phyloP scores from a whole-genome alignment of 2,329 filamentous ascomycete species.

The Paracoccidioides lutzii region DNA sequence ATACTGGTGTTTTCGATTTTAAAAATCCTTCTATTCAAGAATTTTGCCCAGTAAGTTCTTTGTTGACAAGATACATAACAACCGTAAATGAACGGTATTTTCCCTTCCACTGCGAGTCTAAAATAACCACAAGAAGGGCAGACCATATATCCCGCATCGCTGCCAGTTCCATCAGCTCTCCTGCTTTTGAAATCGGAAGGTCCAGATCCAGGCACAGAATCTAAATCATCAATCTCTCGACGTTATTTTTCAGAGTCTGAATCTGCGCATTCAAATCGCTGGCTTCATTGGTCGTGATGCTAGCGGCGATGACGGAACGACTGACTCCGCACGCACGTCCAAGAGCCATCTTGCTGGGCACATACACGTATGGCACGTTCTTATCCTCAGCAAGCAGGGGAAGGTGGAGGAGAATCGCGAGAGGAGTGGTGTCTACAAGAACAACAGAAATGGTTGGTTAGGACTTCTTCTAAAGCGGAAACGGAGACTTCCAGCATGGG shows the following conservation, averaged over 20 bases:
- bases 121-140: too few species aligned
- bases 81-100: too few species aligned
- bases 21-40: too few species aligned
- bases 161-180: too few species aligned
- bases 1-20: too few species aligned
- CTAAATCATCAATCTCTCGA: slow-evolving; percentile 91
- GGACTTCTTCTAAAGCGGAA: background rate
- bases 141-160: too few species aligned
- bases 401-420: slow-evolving; percentile 79
- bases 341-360: slow-evolving; percentile 68
- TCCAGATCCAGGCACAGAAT: background rate
- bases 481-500: background rate
- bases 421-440: slow-evolving; percentile 58
- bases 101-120: too few species aligned
- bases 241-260: slow-evolving; percentile 79
- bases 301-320: slow-evolving; percentile 72
- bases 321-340: slow-evolving; percentile 83
- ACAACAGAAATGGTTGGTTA: background rate
- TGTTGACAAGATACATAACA: too few species aligned
- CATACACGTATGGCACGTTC: slow-evolving; percentile 60
- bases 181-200: background rate
- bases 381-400: slow-evolving; percentile 73
- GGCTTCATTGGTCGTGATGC: slow-evolving; percentile 85
- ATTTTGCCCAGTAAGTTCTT: too few species aligned
- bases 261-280: slow-evolving; percentile 82